These are phyloP conservation scores for Inga oerstediana DNA, from an alignment of 306 rosid genomes.

Conservation along the genomic window DNA sequence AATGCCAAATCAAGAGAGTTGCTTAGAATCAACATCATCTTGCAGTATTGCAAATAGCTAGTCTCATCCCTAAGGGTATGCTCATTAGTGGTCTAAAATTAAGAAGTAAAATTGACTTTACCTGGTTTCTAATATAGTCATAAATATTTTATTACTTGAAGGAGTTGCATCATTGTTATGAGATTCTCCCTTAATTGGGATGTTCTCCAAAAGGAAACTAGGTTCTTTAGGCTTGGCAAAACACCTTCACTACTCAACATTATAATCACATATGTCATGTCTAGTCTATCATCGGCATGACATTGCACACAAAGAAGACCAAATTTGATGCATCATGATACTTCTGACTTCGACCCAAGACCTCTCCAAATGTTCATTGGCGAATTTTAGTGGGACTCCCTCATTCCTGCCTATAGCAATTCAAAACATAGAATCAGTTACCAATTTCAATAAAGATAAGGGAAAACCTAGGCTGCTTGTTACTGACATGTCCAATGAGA, in stretches of 20 bases:
- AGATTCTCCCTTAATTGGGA: background rate
- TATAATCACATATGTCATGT: slow-evolving; percentile 46
- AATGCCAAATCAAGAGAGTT: background rate
- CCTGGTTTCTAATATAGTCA: slow-evolving; percentile 18
- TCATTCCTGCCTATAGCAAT: slow-evolving; percentile 37
- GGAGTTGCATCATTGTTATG: background rate
- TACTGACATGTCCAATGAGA: slow-evolving; percentile 25
- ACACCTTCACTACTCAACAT: slow-evolving; percentile 40
- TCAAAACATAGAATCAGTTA: background rate
- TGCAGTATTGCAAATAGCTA: background rate
- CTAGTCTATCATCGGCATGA: slow-evolving; percentile 45
- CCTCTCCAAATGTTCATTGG: slow-evolving; percentile 23
- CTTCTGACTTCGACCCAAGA: slow-evolving; percentile 1
- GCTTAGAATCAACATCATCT: background rate
- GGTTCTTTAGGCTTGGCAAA: slow-evolving; percentile 50
- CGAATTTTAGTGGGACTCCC: background rate
- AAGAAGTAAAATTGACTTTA: background rate
- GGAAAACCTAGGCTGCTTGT: background rate
- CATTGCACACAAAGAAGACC: slow-evolving; percentile 56
- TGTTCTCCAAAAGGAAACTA: slow-evolving; percentile 4
- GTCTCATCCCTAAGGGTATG: background rate
- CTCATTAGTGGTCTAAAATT: background rate
- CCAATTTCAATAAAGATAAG: background rate
- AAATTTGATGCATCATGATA: slow-evolving; percentile 41
- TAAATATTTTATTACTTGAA: slow-evolving; percentile 24